Conservation (phyloP, 306 rosid genomes). For the Malus asiatica region DNA sequence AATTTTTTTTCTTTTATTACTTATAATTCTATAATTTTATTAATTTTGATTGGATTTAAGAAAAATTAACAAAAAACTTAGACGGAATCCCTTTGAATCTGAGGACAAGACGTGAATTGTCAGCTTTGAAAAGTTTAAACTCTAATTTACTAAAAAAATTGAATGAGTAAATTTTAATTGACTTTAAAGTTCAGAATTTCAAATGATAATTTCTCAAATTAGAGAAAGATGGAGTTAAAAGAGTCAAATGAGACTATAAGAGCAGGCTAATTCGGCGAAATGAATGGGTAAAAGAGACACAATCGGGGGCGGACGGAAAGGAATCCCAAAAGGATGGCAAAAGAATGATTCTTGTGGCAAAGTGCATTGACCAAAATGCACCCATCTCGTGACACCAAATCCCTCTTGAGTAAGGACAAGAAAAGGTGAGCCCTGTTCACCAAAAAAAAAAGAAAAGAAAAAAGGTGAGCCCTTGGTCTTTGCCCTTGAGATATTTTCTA, state of each 20-base stretch:
- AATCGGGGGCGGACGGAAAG: slow-evolving; percentile 18
- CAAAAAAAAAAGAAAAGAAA: no score
- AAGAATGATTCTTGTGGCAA: neutral
- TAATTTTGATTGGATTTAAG: no score
- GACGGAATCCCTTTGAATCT: no score
- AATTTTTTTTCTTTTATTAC: no score
- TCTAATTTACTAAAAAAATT: no score
- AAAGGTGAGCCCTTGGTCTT: neutral
- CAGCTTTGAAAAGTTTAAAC: no score
- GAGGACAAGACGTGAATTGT: no score
- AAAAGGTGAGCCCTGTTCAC: neutral
- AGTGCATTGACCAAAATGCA: slow-evolving; percentile 1
- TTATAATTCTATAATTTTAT: no score
- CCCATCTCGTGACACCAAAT: neutral
- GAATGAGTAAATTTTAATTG: no score
- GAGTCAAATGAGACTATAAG: neutral
- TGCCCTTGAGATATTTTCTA: no score
- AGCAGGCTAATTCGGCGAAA: neutral
- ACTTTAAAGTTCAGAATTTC: accelerated
- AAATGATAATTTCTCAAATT: accelerated
- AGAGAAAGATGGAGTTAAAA: neutral
- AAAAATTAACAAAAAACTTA: no score
- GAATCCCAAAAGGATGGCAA: slow-evolving; percentile 4
- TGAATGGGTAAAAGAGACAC: slow-evolving; percentile 3
- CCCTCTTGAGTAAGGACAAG: neutral